phyloP scores from a whole-genome alignment of 306 rosid species.

The Hippophae rhamnoides region DNA sequence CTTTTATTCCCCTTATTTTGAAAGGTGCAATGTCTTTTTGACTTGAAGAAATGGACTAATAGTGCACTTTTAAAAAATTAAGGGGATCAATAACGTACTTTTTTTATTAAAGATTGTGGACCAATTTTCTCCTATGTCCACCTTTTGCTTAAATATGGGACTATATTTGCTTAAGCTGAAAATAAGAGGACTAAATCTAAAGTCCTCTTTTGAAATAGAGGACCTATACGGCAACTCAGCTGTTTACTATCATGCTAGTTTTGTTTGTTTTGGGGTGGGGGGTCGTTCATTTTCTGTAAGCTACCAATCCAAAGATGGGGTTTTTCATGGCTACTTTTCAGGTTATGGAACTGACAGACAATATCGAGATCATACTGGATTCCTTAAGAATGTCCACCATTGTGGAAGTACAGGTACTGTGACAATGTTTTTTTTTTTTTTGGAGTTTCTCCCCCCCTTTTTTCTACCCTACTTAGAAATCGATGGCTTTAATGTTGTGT shows the following conservation, averaged over 20 bases:
- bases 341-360: slow-evolving; percentile 67
- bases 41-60: too few species aligned
- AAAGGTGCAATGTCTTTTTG: background rate
- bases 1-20: too few species aligned
- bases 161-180: too few species aligned
- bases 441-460: background rate
- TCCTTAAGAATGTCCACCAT: slow-evolving; percentile 46
- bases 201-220: background rate
- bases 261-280: too few species aligned
- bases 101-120: too few species aligned
- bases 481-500: background rate
- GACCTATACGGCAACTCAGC: background rate
- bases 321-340: slow-evolving; percentile 19
- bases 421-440: slow-evolving; percentile 5
- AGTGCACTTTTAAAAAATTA: too few species aligned
- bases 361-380: slow-evolving; percentile 50
- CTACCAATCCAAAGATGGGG: background rate
- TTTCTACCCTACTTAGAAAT: background rate
- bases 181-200: too few species aligned
- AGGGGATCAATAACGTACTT: too few species aligned
- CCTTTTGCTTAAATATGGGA: too few species aligned
- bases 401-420: slow-evolving; percentile 64
- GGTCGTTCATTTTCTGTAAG: background rate
- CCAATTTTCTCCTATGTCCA: too few species aligned
- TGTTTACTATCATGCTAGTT: too few species aligned